Evolutionary conservation across 148 eudicot genomes (phyloP).

Genomic region (Silene uniflora): DNA sequence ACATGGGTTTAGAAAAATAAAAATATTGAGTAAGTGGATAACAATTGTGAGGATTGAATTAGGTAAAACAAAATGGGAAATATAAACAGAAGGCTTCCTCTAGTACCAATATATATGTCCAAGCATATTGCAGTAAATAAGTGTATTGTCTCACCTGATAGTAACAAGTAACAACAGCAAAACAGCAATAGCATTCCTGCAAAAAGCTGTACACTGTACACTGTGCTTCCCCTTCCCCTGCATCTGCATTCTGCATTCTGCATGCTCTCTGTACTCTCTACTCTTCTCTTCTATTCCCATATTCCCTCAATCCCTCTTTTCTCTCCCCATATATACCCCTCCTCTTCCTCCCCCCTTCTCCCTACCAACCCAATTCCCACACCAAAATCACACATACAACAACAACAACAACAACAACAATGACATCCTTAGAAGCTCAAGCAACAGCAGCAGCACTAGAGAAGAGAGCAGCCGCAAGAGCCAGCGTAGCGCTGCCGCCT

Average conservation of each 20-base stretch:
- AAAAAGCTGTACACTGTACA: slow-evolving; percentile 23
- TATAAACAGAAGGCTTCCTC: too few species aligned
- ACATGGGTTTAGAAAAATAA: too few species aligned
- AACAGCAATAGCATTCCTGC: neutral
- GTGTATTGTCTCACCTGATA: neutral
- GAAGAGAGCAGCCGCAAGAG: slow-evolving; percentile 34
- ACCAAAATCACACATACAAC: too few species aligned
- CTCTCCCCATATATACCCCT: slow-evolving; percentile 11
- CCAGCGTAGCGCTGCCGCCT: slow-evolving; percentile 33
- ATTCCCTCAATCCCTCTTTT: neutral
- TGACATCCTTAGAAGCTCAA: neutral
- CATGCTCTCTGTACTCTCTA: slow-evolving; percentile 10
- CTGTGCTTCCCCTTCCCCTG: neutral
- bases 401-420: neutral
- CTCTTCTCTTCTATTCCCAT: neutral
- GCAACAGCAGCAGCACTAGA: neutral
- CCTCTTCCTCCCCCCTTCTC: neutral
- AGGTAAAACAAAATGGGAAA: too few species aligned
- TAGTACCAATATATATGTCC: neutral
- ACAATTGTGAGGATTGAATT: too few species aligned
- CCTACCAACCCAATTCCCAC: neutral
- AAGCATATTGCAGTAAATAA: neutral
- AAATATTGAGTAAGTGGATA: too few species aligned
- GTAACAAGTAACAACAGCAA: neutral
- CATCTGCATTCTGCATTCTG: neutral